phyloP scores from a whole-genome alignment of 139 green algal genomes.

The Tetradesmus obliquus region DNA sequence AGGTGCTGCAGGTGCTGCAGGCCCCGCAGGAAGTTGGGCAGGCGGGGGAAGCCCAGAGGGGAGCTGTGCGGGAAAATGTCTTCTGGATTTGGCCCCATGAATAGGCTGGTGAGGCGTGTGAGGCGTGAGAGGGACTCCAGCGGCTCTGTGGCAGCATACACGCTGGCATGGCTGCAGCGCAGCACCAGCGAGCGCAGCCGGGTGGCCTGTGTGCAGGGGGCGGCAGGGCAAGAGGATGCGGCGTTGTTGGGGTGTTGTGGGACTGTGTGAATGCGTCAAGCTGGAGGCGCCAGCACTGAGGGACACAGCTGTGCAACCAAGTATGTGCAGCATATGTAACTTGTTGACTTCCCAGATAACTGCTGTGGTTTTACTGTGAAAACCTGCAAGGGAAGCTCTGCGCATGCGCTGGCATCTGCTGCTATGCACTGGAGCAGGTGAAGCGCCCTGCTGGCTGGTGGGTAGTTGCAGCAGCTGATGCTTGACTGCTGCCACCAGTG shows the following conservation, averaged over 20 bases:
- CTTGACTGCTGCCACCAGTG: neutral
- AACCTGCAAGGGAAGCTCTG: neutral
- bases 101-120: constrained; percentile 27
- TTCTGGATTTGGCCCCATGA: constrained; percentile 41
- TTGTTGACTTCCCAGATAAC: no score
- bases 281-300: neutral
- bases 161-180: constrained; percentile 42
- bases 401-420: no score
- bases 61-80: neutral
- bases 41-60: constrained; percentile 8
- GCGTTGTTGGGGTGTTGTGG: no score
- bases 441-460: neutral
- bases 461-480: neutral
- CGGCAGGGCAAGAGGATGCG: neutral
- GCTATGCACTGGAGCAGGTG: neutral
- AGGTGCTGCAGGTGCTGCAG: constrained; percentile 15
- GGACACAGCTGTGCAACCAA: neutral
- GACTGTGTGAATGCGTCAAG: neutral
- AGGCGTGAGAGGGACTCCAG: constrained; percentile 23
- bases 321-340: neutral
- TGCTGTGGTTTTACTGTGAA: neutral
- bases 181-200: constrained; percentile 14
- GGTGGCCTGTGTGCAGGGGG: constrained; percentile 7
- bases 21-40: neutral
- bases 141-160: constrained; percentile 19